Base-by-base conservation (phyloP, 108 stramenopile genomes). In the Cyclotella distinguenda region DNA sequence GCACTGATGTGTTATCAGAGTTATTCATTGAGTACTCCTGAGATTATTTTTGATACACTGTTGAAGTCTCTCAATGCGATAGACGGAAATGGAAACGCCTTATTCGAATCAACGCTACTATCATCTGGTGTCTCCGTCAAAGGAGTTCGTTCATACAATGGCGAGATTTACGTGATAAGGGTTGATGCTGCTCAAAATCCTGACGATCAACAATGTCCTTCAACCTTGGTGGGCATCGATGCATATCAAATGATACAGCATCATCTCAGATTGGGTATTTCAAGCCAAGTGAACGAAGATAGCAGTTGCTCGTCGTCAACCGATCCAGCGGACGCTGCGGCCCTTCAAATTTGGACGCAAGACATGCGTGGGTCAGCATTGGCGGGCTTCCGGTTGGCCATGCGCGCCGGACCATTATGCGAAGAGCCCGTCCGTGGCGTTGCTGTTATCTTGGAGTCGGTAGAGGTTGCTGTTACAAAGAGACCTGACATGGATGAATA, bases 391-490 rank as follows among this genome's bases (percentile, higher is more conserved):
- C 87, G 91, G 58, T 59, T 84, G 45, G 88, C 88, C 0, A 69
- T 87, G 69, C 77, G 87, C 5, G 73, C 90, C 8, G 95, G 95
- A 27, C 89, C 91, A 16, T 54, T 96, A 21, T 91, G 90, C 48
- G 91, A 94, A 70, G 95, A 96, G 62, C 93, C 93, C 13, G 71
- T 93, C 30, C 88, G 87, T 13, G 79, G 85, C 31, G 82, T 94
- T 5, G 62, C 89, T 42, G 89, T 94, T 21, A 67, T 91, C 21
- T 49, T 95, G 16, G 90, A 95, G 71, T 85, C 84, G 16, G 60
- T 89, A 32, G 92, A 93, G 78, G 62, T 93, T 28, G 92, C 89
- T 7, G 45, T 93, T n/a, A 59, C 22, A 30, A 59, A 74, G 22
- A 53, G 56, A 40, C 28, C 22, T 13, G 19, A 55, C 1, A n/a